These are phyloP conservation scores for Cucumis cinereus DNA, from an alignment of 306 rosid species.

Conservation along the genomic window DNA sequence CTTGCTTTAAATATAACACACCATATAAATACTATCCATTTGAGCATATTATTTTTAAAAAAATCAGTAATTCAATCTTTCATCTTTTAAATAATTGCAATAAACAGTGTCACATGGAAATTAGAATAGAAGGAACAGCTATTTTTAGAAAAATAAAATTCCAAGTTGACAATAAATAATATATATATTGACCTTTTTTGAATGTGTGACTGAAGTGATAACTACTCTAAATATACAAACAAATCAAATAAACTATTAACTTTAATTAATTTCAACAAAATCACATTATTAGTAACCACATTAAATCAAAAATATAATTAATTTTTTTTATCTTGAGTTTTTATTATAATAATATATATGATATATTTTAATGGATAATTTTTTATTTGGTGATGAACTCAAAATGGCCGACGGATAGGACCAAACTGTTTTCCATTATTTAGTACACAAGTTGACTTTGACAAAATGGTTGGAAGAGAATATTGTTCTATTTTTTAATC, in stretches of 20 bases:
- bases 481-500: neutral
- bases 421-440: neutral
- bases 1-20: too few species aligned
- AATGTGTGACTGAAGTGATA: neutral
- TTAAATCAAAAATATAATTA: neutral
- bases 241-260: neutral
- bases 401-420: neutral
- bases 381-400: neutral
- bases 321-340: neutral
- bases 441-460: neutral
- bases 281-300: neutral
- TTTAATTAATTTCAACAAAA: neutral
- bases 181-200: neutral
- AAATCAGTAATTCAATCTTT: too few species aligned
- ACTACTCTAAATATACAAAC: neutral
- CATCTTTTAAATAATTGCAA: too few species aligned
- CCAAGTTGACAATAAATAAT: neutral
- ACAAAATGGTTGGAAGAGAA: neutral
- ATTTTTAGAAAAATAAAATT: neutral
- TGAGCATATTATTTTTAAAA: too few species aligned
- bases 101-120: neutral
- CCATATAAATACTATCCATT: too few species aligned
- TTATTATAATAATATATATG: neutral
- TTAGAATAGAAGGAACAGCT: neutral
- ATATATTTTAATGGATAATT: neutral